Evolutionary conservation across 2,329 filamentous ascomycete genomes (phyloP).

Genomic region (Fusarium dlaminii): DNA sequence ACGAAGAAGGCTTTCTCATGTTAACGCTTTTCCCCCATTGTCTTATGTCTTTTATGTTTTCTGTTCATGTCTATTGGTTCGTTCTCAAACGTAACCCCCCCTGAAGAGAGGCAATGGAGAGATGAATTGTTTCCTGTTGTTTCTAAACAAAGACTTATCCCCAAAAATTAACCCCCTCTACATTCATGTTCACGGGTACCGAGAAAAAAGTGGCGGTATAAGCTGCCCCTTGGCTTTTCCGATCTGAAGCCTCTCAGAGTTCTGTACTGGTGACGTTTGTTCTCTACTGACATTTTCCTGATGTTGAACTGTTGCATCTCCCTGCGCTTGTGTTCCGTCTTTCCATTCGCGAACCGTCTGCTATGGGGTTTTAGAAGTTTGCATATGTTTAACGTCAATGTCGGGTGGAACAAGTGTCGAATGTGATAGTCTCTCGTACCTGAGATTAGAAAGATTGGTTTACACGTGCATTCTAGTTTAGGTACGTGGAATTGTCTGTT

Average conservation of each 20-base stretch:
- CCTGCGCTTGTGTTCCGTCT: background rate
- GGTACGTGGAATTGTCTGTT: slow-evolving; percentile 24
- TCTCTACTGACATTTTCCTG: background rate
- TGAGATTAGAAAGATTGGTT: slow-evolving; percentile 25
- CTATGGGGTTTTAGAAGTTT: background rate
- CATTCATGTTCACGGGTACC: slow-evolving; percentile 25
- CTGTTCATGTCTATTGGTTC: slow-evolving; percentile 34
- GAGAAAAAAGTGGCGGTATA: slow-evolving; percentile 1
- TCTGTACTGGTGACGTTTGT: slow-evolving; percentile 3
- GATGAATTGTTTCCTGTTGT: slow-evolving; percentile 19
- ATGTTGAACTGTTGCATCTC: background rate
- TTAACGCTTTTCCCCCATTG: slow-evolving; percentile 25
- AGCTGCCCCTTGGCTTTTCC: background rate
- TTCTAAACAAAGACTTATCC: slow-evolving; percentile 15
- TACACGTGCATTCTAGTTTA: slow-evolving; percentile 16
- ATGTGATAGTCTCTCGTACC: slow-evolving; percentile 7
- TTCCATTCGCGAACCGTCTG: background rate
- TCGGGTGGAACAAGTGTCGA: background rate
- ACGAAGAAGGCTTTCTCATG: slow-evolving; percentile 45
- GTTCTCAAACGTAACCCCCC: slow-evolving; percentile 17
- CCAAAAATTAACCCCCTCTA: slow-evolving; percentile 21
- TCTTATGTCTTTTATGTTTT: slow-evolving; percentile 36
- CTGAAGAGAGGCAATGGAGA: slow-evolving; percentile 25
- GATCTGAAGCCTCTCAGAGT: background rate
- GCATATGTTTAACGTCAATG: background rate